Evolutionary conservation across 2,329 filamentous ascomycete species (phyloP).

Genomic region (Truncatella angustata): DNA sequence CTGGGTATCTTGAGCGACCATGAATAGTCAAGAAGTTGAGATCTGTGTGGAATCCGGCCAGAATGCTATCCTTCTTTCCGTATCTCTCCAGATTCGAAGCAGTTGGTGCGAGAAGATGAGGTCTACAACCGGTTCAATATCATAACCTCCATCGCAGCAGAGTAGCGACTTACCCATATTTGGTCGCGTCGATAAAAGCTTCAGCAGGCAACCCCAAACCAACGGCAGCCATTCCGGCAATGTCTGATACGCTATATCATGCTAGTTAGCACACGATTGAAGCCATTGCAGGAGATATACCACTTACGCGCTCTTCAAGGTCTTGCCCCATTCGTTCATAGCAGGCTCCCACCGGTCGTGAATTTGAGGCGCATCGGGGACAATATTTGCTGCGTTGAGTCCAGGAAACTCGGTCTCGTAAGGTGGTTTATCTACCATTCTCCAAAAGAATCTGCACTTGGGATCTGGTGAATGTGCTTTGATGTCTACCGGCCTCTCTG

Average conservation of each 20-base stretch:
- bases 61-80: constrained; percentile 53
- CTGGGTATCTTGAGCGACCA: constrained; percentile 60
- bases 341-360: constrained; percentile 48
- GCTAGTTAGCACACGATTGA: neutral
- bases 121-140: too few relatives aligned
- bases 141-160: too few relatives aligned
- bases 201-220: constrained; percentile 52
- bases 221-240: constrained; percentile 58
- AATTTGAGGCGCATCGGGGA: constrained; percentile 48
- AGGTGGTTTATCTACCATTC: constrained; percentile 53
- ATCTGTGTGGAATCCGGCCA: constrained; percentile 63
- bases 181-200: constrained; percentile 53
- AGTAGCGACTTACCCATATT: constrained; percentile 47
- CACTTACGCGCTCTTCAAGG: constrained; percentile 60
- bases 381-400: constrained; percentile 54
- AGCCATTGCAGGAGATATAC: neutral
- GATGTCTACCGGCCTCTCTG: constrained; percentile 58
- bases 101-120: constrained; percentile 60
- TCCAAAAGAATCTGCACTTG: constrained; percentile 64
- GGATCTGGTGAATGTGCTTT: constrained; percentile 55
- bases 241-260: constrained; percentile 44
- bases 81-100: constrained; percentile 57
- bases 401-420: constrained; percentile 54
- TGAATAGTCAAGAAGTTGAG: constrained; percentile 66
- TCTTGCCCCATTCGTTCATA: constrained; percentile 57